A percentile compares a stretch with the other conserved stretches of the same genome.
phyloP scores from a whole-genome alignment of 1,139 yeast genomes.

The Debaryomyces coudertii region DNA sequence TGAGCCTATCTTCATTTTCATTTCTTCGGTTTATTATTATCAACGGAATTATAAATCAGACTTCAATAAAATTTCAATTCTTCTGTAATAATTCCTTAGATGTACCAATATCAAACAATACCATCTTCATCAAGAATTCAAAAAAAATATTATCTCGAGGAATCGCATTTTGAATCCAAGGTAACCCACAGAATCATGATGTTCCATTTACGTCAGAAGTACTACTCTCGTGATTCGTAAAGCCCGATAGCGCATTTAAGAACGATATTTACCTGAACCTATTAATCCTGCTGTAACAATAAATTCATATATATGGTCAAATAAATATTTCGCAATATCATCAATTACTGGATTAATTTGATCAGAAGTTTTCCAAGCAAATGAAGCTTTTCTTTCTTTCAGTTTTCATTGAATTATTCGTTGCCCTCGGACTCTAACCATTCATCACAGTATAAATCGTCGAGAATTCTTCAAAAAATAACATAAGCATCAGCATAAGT shows the following conservation, averaged over 20 bases:
- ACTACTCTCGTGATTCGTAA: constrained; percentile 51
- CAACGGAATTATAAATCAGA: constrained; percentile 51
- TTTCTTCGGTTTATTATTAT: constrained; percentile 22
- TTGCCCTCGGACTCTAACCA: constrained; percentile 21
- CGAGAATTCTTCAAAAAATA: constrained; percentile 62
- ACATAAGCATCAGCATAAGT: constrained; percentile 70
- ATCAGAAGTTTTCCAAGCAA: constrained; percentile 66
- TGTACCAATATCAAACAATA: constrained; percentile 38
- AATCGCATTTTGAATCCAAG: constrained; percentile 50
- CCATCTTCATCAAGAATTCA: constrained; percentile 46
- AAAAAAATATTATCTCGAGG: constrained; percentile 44
- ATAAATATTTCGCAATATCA: constrained; percentile 22
- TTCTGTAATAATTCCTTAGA: constrained; percentile 36
- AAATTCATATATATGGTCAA: constrained; percentile 49
- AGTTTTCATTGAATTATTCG: constrained; percentile 15
- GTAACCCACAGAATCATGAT: constrained; percentile 52
- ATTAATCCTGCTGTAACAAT: constrained; percentile 71
- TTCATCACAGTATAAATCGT: constrained; percentile 44
- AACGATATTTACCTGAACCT: constrained; percentile 75
- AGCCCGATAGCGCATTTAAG: constrained; percentile 60
- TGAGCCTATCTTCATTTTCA: constrained; percentile 23
- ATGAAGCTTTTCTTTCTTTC: constrained; percentile 47
- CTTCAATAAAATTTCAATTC: constrained; percentile 47
- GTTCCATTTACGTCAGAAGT: constrained; percentile 42
- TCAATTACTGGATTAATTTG: no score